Percentiles rank a stretch among this genome's conserved stretches.
Conservation (phyloP, 805 yeast species). For the Yarrowia phangngaensis region DNA sequence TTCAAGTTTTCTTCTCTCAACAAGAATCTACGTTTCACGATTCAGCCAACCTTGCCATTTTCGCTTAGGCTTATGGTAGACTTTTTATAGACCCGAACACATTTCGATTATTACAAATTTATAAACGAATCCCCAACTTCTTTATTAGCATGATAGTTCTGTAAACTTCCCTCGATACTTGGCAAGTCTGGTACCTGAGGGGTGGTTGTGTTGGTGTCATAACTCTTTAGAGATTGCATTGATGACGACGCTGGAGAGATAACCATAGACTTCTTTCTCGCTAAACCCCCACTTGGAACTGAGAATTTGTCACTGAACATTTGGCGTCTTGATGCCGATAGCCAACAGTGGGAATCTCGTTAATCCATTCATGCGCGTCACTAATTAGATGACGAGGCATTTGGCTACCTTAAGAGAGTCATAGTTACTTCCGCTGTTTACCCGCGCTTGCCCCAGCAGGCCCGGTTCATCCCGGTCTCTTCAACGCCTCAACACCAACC, state of each 20-base stretch:
- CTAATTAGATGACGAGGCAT: too few species aligned
- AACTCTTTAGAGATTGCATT: slow-evolving; percentile 13
- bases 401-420: too few species aligned
- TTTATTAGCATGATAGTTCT: not conserved
- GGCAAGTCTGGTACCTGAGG: slow-evolving; percentile 24
- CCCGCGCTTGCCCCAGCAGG: too few species aligned
- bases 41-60: slow-evolving; percentile 44
- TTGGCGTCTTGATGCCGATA: slow-evolving; percentile 8
- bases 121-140: too few species aligned
- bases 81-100: not conserved
- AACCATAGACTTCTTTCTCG: slow-evolving; percentile 14
- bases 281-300: slow-evolving; percentile 14
- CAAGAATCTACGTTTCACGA: slow-evolving; percentile 73
- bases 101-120: not conserved
- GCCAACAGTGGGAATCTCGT: slow-evolving; percentile 87
- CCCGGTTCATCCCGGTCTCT: too few species aligned
- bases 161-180: slow-evolving; percentile 24
- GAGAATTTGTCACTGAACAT: slow-evolving; percentile 25
- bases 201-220: not conserved
- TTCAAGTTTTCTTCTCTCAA: slow-evolving; percentile 59
- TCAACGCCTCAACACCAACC: too few species aligned
- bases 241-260: slow-evolving; percentile 16
- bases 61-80: not conserved
- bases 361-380: too few species aligned
- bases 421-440: too few species aligned